Percentiles rank a stretch among this genome's conserved stretches.
These are phyloP conservation scores for Tylopilus felleus DNA, from an alignment of 768 basidiomycete genomes.

Conservation along the genomic window DNA sequence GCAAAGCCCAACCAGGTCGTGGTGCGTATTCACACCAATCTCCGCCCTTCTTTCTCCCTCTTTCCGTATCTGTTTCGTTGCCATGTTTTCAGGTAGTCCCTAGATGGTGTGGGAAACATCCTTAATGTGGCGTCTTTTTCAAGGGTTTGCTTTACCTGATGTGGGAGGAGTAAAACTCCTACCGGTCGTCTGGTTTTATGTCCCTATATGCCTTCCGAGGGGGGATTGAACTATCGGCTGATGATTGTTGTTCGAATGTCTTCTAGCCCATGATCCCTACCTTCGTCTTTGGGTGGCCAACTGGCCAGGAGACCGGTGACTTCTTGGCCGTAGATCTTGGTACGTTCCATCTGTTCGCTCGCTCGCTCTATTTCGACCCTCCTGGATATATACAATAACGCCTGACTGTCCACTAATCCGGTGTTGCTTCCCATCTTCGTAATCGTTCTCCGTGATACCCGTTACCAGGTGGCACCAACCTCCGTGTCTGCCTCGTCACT, in stretches of 20 bases:
- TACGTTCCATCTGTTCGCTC: conserved; percentile 34
- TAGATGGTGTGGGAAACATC: conserved; percentile 1
- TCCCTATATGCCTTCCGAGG: not conserved
- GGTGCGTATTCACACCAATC: conserved; percentile 51
- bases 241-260: conserved; percentile 2
- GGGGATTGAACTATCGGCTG: conserved; percentile 5
- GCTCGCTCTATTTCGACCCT: not conserved
- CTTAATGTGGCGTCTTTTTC: not conserved
- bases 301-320: conserved; percentile 83
- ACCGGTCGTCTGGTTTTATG: not conserved
- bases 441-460: not conserved
- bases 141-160: not conserved
- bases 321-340: conserved; percentile 89
- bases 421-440: not conserved
- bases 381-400: not conserved
- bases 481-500: conserved; percentile 96
- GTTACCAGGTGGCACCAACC: conserved; percentile 80
- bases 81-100: not conserved
- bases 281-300: conserved; percentile 94
- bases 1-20: conserved; percentile 81
- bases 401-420: not conserved
- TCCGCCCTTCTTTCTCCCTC: not conserved
- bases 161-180: not conserved
- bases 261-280: conserved; percentile 92
- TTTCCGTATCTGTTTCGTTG: conserved; percentile 6